Conservation (phyloP, 2,329 filamentous ascomycete genomes). For the Pestalotiopsis sp. region DNA sequence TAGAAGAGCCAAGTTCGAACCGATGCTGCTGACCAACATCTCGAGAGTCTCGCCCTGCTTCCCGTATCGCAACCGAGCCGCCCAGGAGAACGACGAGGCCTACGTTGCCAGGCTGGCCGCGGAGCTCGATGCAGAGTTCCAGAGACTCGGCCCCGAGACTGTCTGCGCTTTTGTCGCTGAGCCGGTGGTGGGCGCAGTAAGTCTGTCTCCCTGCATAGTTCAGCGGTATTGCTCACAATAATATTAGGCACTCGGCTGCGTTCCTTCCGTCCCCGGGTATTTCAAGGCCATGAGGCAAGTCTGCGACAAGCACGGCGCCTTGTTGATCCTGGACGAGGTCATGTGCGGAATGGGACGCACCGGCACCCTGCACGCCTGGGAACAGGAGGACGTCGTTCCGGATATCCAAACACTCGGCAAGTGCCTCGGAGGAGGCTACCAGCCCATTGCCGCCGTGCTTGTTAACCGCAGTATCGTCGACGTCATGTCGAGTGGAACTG, state of each 20-base stretch:
- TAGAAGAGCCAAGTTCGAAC: constrained; percentile 64
- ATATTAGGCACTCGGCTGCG: constrained; percentile 59
- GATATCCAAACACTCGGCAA: constrained; percentile 72
- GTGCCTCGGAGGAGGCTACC: constrained; percentile 66
- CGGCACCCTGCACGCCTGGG: constrained; percentile 48
- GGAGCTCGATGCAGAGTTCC: constrained; percentile 71
- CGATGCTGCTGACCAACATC: constrained; percentile 59
- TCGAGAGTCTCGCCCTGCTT: constrained; percentile 69
- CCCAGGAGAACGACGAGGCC: constrained; percentile 54
- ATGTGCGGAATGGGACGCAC: constrained; percentile 60
- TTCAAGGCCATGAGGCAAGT: constrained; percentile 68
- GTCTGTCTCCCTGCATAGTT: constrained; percentile 18
- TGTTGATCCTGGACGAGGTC: constrained; percentile 80
- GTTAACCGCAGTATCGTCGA: constrained; percentile 54
- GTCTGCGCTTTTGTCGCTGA: constrained; percentile 76
- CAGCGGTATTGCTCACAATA: background rate
- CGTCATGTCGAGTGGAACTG: constrained; percentile 38
- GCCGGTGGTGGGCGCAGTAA: constrained; percentile 72
- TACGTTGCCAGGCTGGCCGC: constrained; percentile 64
- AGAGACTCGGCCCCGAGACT: constrained; percentile 62
- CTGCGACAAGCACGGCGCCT: constrained; percentile 71
- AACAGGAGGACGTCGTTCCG: constrained; percentile 59
- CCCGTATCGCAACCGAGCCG: constrained; percentile 58
- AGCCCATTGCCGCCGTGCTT: constrained; percentile 63
- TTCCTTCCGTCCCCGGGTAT: constrained; percentile 69